phyloP scores from a whole-genome alignment of 1,284 basidiomycete species.

The Moesziomyces parantarcticus region DNA sequence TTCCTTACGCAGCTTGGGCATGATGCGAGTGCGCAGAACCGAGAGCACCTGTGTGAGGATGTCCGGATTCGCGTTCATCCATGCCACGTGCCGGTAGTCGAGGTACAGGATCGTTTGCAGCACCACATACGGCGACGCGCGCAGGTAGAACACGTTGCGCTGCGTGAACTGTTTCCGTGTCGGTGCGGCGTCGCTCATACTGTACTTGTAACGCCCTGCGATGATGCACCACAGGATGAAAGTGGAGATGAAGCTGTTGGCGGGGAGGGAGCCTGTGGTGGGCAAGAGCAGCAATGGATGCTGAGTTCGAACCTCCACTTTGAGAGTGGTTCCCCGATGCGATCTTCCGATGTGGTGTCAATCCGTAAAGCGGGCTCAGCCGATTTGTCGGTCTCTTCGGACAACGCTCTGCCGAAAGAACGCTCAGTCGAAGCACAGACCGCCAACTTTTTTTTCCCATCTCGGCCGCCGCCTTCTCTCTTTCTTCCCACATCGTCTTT shows the following conservation, averaged over 20 bases:
- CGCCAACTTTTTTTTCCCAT: conserved; percentile 1
- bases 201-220: no score
- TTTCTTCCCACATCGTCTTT: not conserved
- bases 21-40: conserved; percentile 63
- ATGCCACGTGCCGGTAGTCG: conserved; percentile 67
- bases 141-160: conserved; percentile 68
- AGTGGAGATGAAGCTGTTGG: not conserved
- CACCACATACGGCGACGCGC: conserved; percentile 66
- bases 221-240: no score
- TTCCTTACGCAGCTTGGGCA: conserved; percentile 64
- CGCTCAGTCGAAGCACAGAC: conserved; percentile 17
- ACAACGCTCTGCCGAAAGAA: conserved; percentile 4
- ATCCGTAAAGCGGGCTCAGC: no score
- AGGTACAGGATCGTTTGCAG: conserved; percentile 68
- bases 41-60: conserved; percentile 58
- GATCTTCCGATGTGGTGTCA: no score
- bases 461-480: not conserved
- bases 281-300: no score
- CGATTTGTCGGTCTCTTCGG: not conserved
- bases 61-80: conserved; percentile 66
- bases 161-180: conserved; percentile 49
- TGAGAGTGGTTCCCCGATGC: no score
- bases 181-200: conserved; percentile 24
- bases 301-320: no score
- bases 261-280: not conserved